Percentiles rank a stretch among this genome's conserved stretches.
Conservation (phyloP, 495 filamentous ascomycete genomes). For the Neurospora terricola region DNA sequence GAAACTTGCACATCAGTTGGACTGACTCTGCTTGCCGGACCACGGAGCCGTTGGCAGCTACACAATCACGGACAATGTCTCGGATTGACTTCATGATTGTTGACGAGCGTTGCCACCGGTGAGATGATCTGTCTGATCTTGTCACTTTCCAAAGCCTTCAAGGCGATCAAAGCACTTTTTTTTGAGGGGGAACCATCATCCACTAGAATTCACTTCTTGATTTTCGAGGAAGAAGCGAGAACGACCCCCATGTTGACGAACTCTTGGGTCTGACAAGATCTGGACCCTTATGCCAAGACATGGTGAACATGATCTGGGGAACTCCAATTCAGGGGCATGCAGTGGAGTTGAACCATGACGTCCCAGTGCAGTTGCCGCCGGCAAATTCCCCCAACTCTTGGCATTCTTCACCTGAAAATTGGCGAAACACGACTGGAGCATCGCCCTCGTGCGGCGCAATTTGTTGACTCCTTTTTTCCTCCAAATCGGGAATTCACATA, state of each 20-base stretch:
- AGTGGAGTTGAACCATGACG: neutral
- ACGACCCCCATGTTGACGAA: neutral
- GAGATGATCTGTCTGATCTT: neutral
- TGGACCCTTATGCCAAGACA: neutral
- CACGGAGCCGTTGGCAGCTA: neutral
- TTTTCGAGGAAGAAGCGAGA: neutral
- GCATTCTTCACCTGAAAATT: neutral
- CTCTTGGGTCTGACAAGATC: neutral
- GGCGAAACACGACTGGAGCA: neutral
- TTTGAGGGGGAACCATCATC: neutral
- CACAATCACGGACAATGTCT: neutral
- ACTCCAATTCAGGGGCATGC: neutral
- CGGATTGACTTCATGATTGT: neutral
- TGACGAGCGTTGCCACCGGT: neutral
- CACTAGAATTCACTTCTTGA: neutral
- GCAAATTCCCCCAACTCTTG: neutral
- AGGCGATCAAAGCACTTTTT: neutral
- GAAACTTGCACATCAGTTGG: neutral
- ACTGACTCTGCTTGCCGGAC: neutral
- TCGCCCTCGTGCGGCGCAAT: neutral
- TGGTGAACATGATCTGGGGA: neutral
- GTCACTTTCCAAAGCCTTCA: neutral
- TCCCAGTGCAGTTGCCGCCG: neutral
- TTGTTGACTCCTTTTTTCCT: neutral
- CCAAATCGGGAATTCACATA: neutral